Base-by-base conservation (phyloP, 495 filamentous ascomycete species). In the Cercophora sp. region DNA sequence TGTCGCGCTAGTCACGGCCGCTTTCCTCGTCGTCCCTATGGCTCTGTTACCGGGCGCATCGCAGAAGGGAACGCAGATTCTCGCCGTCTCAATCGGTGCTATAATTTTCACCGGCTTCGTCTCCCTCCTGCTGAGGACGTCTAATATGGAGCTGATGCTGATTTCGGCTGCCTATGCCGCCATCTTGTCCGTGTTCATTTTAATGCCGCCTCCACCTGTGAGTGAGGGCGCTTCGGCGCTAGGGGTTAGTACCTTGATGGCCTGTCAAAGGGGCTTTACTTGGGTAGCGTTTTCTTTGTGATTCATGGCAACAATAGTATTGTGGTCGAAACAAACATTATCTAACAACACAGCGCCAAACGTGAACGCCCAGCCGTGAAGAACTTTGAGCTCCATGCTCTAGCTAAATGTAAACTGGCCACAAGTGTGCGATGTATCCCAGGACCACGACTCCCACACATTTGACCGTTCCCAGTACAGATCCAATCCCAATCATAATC, bases 111-210 rank as follows among this genome's bases (percentile, higher is more conserved):
- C 41, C 25, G n/a, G n/a, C 22, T 22, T 44, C 22, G 41, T 44
- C 8, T 44, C 41, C 22, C 22, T 44, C n/a, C 25, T 44, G n/a
- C 41, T 44, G 22, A 44, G 41, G 25, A 22, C 22, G 22, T 44
- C 41, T 25, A 44, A 22, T 44, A n/a, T 44, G n/a, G 41, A 44
- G 41, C n/a, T 44, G 9, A 44, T 44, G 22, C n/a, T 22, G 16
- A 18, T 44, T 9, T 44, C 41, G 41, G 41, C 41, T 44, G 41
- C 41, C 41, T 44, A 44, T 25, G 41, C 41, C 6, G 22, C 41
- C 16, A 22, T 44, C n/a, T 22, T 44, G 8, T 44, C 41, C 8
- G 41, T 25, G 22, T 44, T 44, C 25, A 22, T 44, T 25, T 44
- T 22, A 22, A 44, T 22, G n/a, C n/a, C 22, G 29, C 29, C 13